Evolutionary conservation across 495 filamentous ascomycete genomes (phyloP), one percentile per base, ranked within the genome.

Genomic region (Lasiosphaeria hispida): DNA sequence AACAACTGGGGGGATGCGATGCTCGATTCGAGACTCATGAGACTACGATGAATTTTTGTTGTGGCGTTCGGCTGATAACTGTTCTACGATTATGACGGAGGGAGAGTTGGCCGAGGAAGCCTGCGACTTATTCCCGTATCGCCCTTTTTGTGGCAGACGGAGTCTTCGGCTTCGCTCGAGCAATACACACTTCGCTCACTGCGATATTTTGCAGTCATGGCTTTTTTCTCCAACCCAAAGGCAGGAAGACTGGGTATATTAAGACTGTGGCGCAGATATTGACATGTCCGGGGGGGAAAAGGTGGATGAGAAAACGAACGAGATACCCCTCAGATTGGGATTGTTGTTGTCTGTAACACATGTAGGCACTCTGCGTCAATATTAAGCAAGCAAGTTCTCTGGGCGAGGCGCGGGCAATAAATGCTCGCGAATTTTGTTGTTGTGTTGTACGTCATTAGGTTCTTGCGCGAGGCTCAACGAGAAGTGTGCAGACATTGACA

Each of bases 311-410:
- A 43, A 36, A 8, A 47, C 14, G 53, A 34, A 41, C 48, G 37
- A 10, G 18, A 54, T 54, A 44, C 7, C 53, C 53, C 49, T 34
- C 38, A 38, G 37, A 49, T 50, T 59, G 48, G 42, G 42, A 42
- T 48, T 23, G 42, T 58, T 58, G 23, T 17, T 52, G 47, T 53
- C 30, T 64, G 54, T 53, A 61, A 11, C 48, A 51, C 49, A 15
- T 64, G 54, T 53, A 61, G 7, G 10, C 43, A 58, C 56, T 35
- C 44, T 48, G 37, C 34, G 44, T 60, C 34, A 44, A 49, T 64
- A 44, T 50, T 48, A 60, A 56, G 50, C 37, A 34, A 49, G 8
- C 15, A 23, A 34, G 7, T 49, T 37, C 47, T 49, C 23, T 49
- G 33, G 47, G 3, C 14, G 33, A 49, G 23, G 33, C 23, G 23